Base-by-base conservation (phyloP, 345 rosid species). In the Brassica incana region DNA sequence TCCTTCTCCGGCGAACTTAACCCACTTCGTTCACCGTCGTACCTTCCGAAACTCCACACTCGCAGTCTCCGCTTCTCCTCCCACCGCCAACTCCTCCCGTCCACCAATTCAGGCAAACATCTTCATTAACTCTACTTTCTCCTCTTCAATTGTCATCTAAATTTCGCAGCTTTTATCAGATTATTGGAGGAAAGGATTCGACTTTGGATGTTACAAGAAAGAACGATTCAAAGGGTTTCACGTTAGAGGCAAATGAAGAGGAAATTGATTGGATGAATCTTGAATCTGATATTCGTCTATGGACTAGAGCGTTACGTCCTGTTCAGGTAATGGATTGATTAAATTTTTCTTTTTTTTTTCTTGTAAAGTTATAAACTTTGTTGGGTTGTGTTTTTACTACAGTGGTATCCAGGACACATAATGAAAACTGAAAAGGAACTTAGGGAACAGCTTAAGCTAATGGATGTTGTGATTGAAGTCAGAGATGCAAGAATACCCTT, bases 321-420 rank as follows among this genome's bases (percentile, higher is more conserved):
- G 88, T 92, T 81, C 97, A 92, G 90, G 99, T 92, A 45, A 50
- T 25, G 16, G 5, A 54, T 29, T 38, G 66, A 1, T 18, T 6
- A 52, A 65, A 3, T 8, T 45, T 50, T n/a, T 16, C 58, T 48
- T 48, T 14, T 14, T n/a, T 33, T n/a, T 33, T 23, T 5, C 2
- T 5, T 14, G 4, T 6, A 32, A 29, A 4, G 56, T 48, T 69
- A 1, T 69, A 56, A 8, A 58, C 32, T 59, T 54, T 63, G 32
- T 72, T 18, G 65, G 11, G 58, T 38, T 50, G 71, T 70, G 71
- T 77, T 6, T 36, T 18, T 12, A 11, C 15, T 50, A 71, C 81
- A 91, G 99, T 95, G 99, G 97, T 95, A 95, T 85, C 99, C 99
- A 52, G 99, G 97, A 74, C 97, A 95, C 73, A 95, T 92, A 76